Conservation (phyloP, 805 yeast genomes). For the Metschnikowia hibisci region DNA sequence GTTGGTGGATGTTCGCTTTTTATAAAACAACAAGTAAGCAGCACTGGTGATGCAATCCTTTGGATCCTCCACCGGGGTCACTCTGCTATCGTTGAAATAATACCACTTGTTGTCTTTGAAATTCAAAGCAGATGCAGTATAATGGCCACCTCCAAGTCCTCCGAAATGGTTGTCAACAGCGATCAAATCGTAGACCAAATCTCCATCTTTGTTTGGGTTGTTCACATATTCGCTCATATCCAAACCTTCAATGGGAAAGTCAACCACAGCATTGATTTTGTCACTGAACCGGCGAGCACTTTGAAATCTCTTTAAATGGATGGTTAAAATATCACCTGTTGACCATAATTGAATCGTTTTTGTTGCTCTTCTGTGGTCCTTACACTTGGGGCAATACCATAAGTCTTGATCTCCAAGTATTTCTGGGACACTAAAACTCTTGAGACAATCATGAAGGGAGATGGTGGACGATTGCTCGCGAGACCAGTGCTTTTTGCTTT, state of each 20-base stretch:
- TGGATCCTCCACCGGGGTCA: constrained; percentile 53
- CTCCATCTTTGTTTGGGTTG: constrained; percentile 20
- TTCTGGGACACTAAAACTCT: constrained; percentile 74
- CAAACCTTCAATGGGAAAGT: constrained; percentile 80
- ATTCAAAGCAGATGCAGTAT: constrained; percentile 85
- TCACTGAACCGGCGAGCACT: constrained; percentile 82
- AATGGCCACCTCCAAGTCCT: constrained; percentile 96
- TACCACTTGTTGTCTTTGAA: constrained; percentile 79
- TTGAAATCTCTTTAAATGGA: constrained; percentile 88
- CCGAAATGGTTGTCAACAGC: constrained; percentile 97
- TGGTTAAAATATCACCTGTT: constrained; percentile 85
- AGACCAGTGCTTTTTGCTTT: constrained; percentile 33
- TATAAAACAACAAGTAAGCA: constrained; percentile 83
- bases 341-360: constrained; percentile 90
- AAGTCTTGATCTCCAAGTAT: constrained; percentile 82
- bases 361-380: constrained; percentile 85
- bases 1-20: constrained; percentile 43
- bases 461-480: constrained; percentile 45
- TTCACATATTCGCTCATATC: constrained; percentile 63
- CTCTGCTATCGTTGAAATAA: constrained; percentile 83
- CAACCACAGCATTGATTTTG: constrained; percentile 79
- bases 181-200: constrained; percentile 69
- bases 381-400: constrained; percentile 92
- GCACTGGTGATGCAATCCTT: constrained; percentile 63
- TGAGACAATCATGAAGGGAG: constrained; percentile 66